These are phyloP conservation scores for Fomitopsis palustris DNA, from an alignment of 1,284 basidiomycete species.

Conservation along the genomic window DNA sequence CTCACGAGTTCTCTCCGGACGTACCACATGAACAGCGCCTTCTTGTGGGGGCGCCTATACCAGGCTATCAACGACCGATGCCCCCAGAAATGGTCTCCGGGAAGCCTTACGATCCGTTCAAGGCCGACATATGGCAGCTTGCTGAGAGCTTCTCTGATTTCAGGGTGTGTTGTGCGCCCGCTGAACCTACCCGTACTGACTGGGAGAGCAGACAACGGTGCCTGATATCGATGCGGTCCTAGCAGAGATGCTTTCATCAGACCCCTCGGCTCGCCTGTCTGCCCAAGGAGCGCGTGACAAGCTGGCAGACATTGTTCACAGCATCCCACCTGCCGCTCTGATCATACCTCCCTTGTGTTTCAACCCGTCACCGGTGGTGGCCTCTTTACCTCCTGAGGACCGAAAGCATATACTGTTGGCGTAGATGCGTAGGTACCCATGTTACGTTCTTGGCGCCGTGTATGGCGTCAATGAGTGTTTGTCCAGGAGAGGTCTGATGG, in stretches of 20 bases:
- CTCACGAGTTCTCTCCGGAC: background rate
- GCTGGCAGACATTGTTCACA: background rate
- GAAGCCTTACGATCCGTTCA: background rate
- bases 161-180: background rate
- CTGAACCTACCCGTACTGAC: too few relatives aligned
- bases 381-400: too few relatives aligned
- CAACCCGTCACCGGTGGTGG: too few relatives aligned
- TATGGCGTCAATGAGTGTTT: too few relatives aligned
- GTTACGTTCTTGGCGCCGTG: too few relatives aligned
- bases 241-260: background rate
- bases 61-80: background rate
- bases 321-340: background rate
- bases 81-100: background rate
- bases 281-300: background rate
- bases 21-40: background rate
- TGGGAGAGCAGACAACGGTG: background rate
- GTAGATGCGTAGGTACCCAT: too few relatives aligned
- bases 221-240: background rate
- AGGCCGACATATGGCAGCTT: background rate
- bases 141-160: background rate
- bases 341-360: background rate
- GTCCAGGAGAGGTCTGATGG: too few relatives aligned
- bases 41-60: background rate
- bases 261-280: background rate
- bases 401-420: background rate